Conservation (phyloP, 805 yeast species). For the Teunomyces atbi region DNA sequence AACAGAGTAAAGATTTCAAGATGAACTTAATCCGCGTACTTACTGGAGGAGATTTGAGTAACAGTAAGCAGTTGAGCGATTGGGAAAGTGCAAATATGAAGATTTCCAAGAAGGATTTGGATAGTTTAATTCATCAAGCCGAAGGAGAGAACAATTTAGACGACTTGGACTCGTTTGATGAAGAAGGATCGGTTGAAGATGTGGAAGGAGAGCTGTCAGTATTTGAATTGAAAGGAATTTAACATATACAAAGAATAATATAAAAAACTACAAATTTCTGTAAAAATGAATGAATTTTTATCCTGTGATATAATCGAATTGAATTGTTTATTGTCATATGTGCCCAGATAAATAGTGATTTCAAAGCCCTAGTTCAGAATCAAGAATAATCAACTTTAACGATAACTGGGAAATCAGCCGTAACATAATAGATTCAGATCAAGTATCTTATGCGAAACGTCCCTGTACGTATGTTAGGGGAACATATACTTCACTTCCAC, state of each 20-base stretch:
- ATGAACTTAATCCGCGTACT: conserved; percentile 53
- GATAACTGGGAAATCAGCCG: not conserved
- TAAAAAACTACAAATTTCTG: too few species aligned
- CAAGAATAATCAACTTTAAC: not conserved
- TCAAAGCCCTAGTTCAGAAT: too few species aligned
- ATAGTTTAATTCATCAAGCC: conserved; percentile 13
- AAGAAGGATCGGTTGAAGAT: conserved; percentile 12
- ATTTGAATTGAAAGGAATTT: not conserved
- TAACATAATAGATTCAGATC: too few species aligned
- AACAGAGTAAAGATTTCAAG: conserved; percentile 46
- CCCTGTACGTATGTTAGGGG: not conserved
- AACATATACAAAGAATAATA: not conserved
- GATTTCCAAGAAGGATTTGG: conserved; percentile 20
- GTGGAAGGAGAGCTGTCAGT: conserved; percentile 16
- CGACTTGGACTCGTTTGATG: conserved; percentile 11
- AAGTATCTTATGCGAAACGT: not conserved
- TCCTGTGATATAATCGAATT: too few species aligned
- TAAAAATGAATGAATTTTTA: too few species aligned
- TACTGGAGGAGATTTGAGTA: conserved; percentile 52
- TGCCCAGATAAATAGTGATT: too few species aligned
- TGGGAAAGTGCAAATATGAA: conserved; percentile 39
- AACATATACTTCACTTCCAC: conserved; percentile 26
- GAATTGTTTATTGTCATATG: too few species aligned
- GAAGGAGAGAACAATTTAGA: conserved; percentile 12
- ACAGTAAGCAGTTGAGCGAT: conserved; percentile 27